These are phyloP conservation scores for Alternaria solani DNA, from an alignment of 2,329 filamentous ascomycete genomes.

Conservation along the genomic window DNA sequence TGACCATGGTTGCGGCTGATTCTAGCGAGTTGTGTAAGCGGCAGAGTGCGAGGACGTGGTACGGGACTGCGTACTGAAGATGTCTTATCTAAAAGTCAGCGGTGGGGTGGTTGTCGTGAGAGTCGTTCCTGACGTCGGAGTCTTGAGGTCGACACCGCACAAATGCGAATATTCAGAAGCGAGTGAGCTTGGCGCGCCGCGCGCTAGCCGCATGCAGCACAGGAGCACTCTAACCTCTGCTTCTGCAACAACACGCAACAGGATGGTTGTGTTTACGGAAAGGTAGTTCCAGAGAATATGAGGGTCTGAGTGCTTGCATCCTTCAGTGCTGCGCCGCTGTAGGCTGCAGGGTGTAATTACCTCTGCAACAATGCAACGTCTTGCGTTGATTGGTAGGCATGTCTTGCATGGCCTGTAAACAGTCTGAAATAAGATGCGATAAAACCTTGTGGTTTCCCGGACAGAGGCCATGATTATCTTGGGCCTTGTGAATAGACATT, in stretches of 20 bases:
- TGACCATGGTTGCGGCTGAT: constrained; percentile 71
- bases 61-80: constrained; percentile 44
- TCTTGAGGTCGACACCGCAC: constrained; percentile 23
- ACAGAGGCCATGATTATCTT: neutral
- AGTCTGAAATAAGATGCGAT: neutral
- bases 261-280: too few species aligned
- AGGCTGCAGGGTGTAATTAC: too few species aligned
- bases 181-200: constrained; percentile 26
- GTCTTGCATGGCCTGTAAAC: too few species aligned
- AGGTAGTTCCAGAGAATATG: too few species aligned
- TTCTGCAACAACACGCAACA: too few species aligned
- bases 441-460: neutral
- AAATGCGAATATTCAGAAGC: neutral
- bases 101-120: constrained; percentile 42
- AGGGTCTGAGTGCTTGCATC: too few species aligned
- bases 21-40: constrained; percentile 43
- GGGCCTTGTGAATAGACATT: neutral
- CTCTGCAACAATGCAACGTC: too few species aligned
- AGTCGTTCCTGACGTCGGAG: constrained; percentile 32
- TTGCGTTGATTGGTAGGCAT: too few species aligned
- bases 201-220: constrained; percentile 7
- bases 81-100: constrained; percentile 49
- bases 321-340: too few species aligned
- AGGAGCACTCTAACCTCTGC: neutral
- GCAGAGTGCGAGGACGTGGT: constrained; percentile 5